Conservation (phyloP, 768 basidiomycete species). For the Trametes coccinea region DNA sequence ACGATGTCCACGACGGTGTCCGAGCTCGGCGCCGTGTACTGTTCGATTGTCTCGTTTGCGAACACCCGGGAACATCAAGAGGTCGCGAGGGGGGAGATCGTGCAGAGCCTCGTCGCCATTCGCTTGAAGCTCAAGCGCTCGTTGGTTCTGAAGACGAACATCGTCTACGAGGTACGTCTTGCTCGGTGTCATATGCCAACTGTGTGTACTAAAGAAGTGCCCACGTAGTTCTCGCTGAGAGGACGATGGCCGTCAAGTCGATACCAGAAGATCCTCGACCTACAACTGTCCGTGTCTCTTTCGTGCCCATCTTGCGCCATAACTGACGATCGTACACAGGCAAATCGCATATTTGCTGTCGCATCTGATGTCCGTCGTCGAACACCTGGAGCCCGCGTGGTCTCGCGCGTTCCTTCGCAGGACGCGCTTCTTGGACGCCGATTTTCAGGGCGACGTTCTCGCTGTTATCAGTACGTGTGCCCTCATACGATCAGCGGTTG, state of each 20-base stretch:
- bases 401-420: constrained; percentile 71
- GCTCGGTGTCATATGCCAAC: background rate
- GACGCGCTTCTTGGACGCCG: constrained; percentile 72
- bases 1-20: constrained; percentile 66
- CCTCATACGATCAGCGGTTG: background rate
- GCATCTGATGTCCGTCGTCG: constrained; percentile 71
- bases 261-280: constrained; percentile 66
- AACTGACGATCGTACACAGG: constrained; percentile 36
- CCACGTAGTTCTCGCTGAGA: constrained; percentile 63
- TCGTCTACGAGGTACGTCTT: constrained; percentile 60
- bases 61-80: constrained; percentile 48
- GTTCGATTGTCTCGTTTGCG: constrained; percentile 73
- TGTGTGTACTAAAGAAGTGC: too few relatives aligned
- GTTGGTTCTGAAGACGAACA: constrained; percentile 54
- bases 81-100: constrained; percentile 53
- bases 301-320: background rate
- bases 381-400: constrained; percentile 77
- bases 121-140: constrained; percentile 71
- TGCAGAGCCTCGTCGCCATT: constrained; percentile 70
- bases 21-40: constrained; percentile 72
- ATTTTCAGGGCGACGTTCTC: constrained; percentile 83
- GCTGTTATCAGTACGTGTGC: constrained; percentile 68
- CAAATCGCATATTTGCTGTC: constrained; percentile 70
- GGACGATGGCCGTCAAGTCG: constrained; percentile 82
- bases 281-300: constrained; percentile 56